A percentile compares a stretch with the other conserved stretches of the same genome.
These are phyloP conservation scores for Barnettozyma siamensis DNA, from an alignment of 805 yeast genomes.

Conservation along the genomic window DNA sequence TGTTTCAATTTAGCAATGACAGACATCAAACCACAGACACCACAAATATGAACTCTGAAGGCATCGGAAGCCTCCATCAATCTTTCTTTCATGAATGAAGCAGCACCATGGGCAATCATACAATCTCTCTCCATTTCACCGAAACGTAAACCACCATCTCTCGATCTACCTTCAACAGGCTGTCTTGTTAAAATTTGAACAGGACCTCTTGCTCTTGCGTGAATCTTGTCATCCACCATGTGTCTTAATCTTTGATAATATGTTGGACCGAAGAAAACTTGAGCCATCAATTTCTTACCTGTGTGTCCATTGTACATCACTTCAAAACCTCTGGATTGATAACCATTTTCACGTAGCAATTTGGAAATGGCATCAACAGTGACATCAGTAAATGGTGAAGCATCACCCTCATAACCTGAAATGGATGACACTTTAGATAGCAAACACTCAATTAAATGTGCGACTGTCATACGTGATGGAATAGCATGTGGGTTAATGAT, in stretches of 20 bases:
- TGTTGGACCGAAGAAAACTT: slow-evolving; percentile 98
- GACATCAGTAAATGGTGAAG: slow-evolving; percentile 97
- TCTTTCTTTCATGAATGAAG: slow-evolving; percentile 95
- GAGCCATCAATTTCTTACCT: slow-evolving; percentile 96
- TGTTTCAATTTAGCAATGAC: slow-evolving; percentile 97
- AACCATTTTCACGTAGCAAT: slow-evolving; percentile 89
- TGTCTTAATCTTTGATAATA: slow-evolving; percentile 98
- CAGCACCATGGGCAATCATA: slow-evolving; percentile 99
- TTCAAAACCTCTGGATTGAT: slow-evolving; percentile 97
- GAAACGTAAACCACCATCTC: slow-evolving; percentile 98
- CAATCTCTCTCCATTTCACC: slow-evolving; percentile 99
- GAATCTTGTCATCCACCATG: slow-evolving; percentile 99
- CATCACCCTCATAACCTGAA: slow-evolving; percentile 97
- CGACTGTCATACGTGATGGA: slow-evolving; percentile 99
- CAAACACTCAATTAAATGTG: slow-evolving; percentile 97
- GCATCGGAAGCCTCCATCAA: slow-evolving; percentile 99
- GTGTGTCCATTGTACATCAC: slow-evolving; percentile 99
- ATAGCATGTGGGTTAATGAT: slow-evolving; percentile 98
- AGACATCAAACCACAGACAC: slow-evolving; percentile 96
- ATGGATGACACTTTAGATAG: slow-evolving; percentile 91
- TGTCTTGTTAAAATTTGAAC: slow-evolving; percentile 96
- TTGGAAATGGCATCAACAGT: slow-evolving; percentile 96
- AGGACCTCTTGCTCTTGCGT: slow-evolving; percentile 99
- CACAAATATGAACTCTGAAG: slow-evolving; percentile 96
- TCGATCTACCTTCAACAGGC: slow-evolving; percentile 98